Percentiles rank a stretch among this genome's conserved stretches.
Evolutionary conservation across 306 rosid genomes (phyloP).

Genomic region (Casuarina glauca): DNA sequence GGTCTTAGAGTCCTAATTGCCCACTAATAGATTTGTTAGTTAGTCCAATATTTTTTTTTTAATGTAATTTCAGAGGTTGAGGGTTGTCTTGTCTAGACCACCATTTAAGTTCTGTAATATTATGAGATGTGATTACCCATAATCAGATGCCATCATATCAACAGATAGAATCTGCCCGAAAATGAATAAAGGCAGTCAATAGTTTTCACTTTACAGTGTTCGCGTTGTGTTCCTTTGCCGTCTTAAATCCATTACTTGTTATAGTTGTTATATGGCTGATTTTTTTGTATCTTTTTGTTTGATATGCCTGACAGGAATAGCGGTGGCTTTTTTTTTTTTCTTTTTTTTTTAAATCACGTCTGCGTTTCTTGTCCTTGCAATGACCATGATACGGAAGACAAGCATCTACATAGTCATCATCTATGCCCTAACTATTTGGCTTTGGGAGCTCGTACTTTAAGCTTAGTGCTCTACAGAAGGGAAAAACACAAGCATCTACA

Average conservation of each 20-base stretch:
- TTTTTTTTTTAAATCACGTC: conserved; percentile 64
- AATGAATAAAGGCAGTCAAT: neutral
- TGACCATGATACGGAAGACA: conserved; percentile 87
- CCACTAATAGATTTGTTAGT: too few relatives aligned
- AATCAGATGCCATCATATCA: neutral
- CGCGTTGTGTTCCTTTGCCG: neutral
- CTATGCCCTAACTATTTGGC: conserved; percentile 48
- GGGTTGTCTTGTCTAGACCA: neutral
- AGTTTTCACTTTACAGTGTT: too few relatives aligned
- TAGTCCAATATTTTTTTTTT: too few relatives aligned
- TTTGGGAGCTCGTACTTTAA: conserved; percentile 61
- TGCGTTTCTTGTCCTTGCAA: conserved; percentile 58
- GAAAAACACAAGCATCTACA: too few relatives aligned
- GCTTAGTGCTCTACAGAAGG: conserved; percentile 67
- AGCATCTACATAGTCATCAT: conserved; percentile 44
- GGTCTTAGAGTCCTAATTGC: too few relatives aligned
- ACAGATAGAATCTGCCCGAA: neutral
- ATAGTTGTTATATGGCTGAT: too few relatives aligned
- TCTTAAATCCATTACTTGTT: neutral
- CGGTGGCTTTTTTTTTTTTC: conserved; percentile 75
- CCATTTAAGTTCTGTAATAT: neutral
- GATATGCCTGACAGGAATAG: conserved; percentile 51
- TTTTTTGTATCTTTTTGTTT: neutral
- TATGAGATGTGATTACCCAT: neutral
- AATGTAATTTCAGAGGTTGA: too few relatives aligned